These are phyloP conservation scores for Houttuynia cordata DNA, from an alignment of 164 flowering plant species.

Conservation along the genomic window DNA sequence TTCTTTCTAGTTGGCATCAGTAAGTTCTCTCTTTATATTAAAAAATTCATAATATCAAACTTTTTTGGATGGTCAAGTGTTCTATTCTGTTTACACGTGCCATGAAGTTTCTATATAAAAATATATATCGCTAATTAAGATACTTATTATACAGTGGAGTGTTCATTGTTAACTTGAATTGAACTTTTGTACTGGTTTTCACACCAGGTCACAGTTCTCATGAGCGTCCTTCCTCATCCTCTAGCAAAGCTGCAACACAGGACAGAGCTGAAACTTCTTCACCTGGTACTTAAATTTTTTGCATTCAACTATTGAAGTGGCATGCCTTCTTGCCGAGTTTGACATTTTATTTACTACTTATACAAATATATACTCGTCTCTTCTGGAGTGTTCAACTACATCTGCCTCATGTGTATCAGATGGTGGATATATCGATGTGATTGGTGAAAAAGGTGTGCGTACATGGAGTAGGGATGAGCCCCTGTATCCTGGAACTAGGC, in stretches of 20 bases:
- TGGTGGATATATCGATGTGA: conserved; percentile 29
- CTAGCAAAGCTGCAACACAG: conserved; percentile 26
- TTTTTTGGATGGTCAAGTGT: not conserved
- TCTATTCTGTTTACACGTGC: not conserved
- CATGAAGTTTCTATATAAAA: too few relatives aligned
- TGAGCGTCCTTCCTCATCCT: conserved; percentile 52
- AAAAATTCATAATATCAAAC: not conserved
- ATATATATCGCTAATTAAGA: not conserved
- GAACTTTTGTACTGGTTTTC: not conserved
- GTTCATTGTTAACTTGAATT: not conserved
- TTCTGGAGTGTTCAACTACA: not conserved
- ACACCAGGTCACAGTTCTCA: conserved; percentile 39
- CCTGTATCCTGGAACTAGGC: conserved; percentile 33
- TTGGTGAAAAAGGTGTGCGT: conserved; percentile 23
- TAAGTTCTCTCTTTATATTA: not conserved
- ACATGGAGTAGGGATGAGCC: conserved; percentile 49
- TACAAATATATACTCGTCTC: not conserved
- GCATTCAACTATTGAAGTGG: not conserved
- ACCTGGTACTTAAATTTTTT: conserved; percentile 25
- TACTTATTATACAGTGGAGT: not conserved
- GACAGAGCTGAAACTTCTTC: conserved; percentile 25
- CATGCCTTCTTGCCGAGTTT: not conserved
- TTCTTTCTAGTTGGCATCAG: not conserved
- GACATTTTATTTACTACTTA: not conserved
- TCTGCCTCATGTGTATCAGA: conserved; percentile 18